Base-by-base conservation (phyloP, 441 rosid species). In the Populus trichocarpa region DNA sequence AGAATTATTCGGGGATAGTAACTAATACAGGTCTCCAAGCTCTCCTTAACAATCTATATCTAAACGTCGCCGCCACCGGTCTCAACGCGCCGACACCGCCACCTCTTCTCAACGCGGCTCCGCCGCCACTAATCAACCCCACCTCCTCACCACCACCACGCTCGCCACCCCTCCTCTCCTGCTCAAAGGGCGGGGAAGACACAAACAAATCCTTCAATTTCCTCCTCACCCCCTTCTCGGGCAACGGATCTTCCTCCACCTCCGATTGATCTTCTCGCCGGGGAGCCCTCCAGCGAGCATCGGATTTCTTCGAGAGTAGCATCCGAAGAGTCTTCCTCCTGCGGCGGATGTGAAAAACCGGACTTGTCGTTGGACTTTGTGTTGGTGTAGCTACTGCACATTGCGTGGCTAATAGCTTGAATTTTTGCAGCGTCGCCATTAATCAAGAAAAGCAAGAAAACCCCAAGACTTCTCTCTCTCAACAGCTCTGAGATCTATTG, bases 21-120 rank as follows among this genome's bases (percentile, higher is more conserved):
- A 90, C 89, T 74, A 93, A 89, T 72, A 89, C 87, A 3, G 97
- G 97, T 59, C 97, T 90, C 98, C 97, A 95, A 33, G 95, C 89
- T 86, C 94, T 85, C 80, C 93, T 86, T 78, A 93, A 77, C 77
- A 91, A 81, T 59, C 97, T 85, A 79, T 85, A 88, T 42, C 98
- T 88, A 74, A 92, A 89, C 30, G 89, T 77, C 68, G 86, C 84
- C 71, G 91, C 76, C 13, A 84, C 3, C 25, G 86, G 85, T 76
- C 90, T 80, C 23, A 83, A 73, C 74, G 81, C 82, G 53, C 82
- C 84, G 35, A 73, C 79, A 2, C 74, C 28, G 18, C 30, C 75
- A 50, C 30, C 30, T 3, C 78, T 69, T 30, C 79, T 77, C 11
- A 79, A 80, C 25, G 77, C 77, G 69, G 80, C 81, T 2, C 78